Evolutionary conservation across 148 eudicot genomes (phyloP), one percentile per base, ranked within the genome.

Genomic region (Fagopyrum tataricum): DNA sequence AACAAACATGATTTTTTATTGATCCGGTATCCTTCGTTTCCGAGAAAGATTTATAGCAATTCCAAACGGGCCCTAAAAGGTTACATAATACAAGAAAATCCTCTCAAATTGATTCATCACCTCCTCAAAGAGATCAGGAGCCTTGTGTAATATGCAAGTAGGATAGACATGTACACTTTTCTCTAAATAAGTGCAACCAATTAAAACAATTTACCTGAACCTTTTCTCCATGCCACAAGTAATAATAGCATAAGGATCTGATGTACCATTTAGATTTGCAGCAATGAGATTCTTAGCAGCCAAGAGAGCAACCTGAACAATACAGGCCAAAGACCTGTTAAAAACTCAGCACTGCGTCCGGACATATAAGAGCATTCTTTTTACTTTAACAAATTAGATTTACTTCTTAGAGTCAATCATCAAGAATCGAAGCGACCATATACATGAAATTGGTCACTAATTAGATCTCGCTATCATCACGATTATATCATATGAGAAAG

Each of bases 221-320:
- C 98, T 82, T 84, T 94, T 91, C 89, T 91, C 91, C 46, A 82
- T 62, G 55, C 97, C 88, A 78, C 98, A 91, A 75, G 96, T 91
- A 72, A 94, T 84, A 72, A 94, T 89, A 71, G 90, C 98, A 79
- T 94, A 94, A 78, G 98, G 98, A 85, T 91, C 98, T 52, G 98
- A 89, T 47, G 91, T 94, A 77, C 98, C 98, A 80, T 94, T 94
- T 75, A 94, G 78, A 81, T 88, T 94, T 62, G 97, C 96, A 69
- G 88, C 89, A 40, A 86, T 67, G 77, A 94, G 95, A 82, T 94
- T 89, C 82, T 88, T 94, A 43, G 98, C 98, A 40, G 97, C 98
- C 78, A 88, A 80, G 61, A 94, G 85, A 72, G 85, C 91, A 80
- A 91, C 88, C 98, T 94, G 83, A 39, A 72, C 70, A 76, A 68